Conservation (phyloP, 768 basidiomycete genomes). For the Galerina marginata region DNA sequence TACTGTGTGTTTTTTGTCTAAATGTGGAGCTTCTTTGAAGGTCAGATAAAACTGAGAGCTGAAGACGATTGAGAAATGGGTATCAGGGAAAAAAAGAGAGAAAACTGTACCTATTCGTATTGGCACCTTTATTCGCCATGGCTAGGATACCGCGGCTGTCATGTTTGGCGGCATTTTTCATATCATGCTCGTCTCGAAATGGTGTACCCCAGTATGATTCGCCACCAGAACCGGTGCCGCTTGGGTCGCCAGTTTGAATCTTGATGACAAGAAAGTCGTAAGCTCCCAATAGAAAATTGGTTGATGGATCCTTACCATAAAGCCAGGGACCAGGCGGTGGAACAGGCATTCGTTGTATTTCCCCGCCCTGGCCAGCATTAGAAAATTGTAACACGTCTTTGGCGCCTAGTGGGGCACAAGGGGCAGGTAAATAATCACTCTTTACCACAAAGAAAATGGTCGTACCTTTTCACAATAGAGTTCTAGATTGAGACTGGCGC, state of each 20-base stretch:
- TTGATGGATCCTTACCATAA: conserved; percentile 71
- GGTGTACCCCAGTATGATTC: conserved; percentile 94
- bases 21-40: conserved; percentile 80
- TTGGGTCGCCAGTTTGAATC: conserved; percentile 99
- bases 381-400: conserved; percentile 98
- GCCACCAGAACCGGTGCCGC: conserved; percentile 93
- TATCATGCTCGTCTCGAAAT: conserved; percentile 92
- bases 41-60: conserved; percentile 96
- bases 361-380: conserved; percentile 89
- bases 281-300: background rate
- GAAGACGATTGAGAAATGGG: background rate
- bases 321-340: conserved; percentile 91
- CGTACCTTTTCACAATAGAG: conserved; percentile 86
- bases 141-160: conserved; percentile 84
- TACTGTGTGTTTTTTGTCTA: conserved; percentile 94
- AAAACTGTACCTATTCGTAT: conserved; percentile 75
- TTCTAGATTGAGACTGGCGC: conserved; percentile 81
- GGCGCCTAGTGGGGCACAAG: conserved; percentile 68
- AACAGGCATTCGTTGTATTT: conserved; percentile 92
- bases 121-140: conserved; percentile 95
- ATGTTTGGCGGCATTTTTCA: conserved; percentile 88
- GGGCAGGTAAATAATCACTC: background rate
- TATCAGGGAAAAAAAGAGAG: background rate
- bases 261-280: conserved; percentile 33
- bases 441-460: background rate